These are phyloP conservation scores for Geosmithia morbida DNA, from an alignment of 2,329 filamentous ascomycete species.

Conservation along the genomic window DNA sequence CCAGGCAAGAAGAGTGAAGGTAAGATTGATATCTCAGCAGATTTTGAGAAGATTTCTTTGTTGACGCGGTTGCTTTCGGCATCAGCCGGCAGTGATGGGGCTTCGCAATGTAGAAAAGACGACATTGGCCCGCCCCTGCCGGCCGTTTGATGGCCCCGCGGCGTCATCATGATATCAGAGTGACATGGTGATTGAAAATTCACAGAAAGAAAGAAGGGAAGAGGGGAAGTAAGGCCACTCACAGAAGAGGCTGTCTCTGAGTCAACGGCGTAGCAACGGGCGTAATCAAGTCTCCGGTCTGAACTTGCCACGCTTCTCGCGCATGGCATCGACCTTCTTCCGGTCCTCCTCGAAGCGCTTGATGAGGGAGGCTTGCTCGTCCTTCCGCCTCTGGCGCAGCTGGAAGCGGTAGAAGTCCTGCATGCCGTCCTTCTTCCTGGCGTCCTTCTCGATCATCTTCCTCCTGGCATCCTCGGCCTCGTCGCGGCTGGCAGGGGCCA, in stretches of 20 bases:
- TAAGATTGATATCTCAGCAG: background rate
- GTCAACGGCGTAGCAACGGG: background rate
- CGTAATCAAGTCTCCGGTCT: constrained; percentile 29
- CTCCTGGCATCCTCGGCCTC: constrained; percentile 48
- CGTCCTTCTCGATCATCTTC: constrained; percentile 48
- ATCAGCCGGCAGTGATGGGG: background rate
- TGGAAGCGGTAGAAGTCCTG: constrained; percentile 79
- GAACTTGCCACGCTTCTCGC: constrained; percentile 49
- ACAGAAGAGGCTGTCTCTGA: background rate
- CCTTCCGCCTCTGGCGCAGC: constrained; percentile 63
- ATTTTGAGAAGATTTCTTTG: constrained; percentile 1
- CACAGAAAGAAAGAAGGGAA: constrained; percentile 1
- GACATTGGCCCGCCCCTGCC: constrained; percentile 3
- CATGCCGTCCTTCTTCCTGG: constrained; percentile 46
- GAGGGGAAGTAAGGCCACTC: constrained; percentile 4
- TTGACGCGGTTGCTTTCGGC: constrained; percentile 8
- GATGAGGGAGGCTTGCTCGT: constrained; percentile 52
- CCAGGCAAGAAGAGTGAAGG: background rate
- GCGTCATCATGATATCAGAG: constrained; percentile 27
- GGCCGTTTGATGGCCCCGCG: constrained; percentile 32
- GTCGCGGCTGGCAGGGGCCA: constrained; percentile 58
- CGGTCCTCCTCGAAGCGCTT: constrained; percentile 64
- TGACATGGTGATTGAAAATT: too few relatives aligned
- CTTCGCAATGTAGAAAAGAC: background rate
- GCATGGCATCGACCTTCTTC: constrained; percentile 57